Base-by-base conservation (phyloP, 2,329 filamentous ascomycete species). In the Leptosphaerulina australis region DNA sequence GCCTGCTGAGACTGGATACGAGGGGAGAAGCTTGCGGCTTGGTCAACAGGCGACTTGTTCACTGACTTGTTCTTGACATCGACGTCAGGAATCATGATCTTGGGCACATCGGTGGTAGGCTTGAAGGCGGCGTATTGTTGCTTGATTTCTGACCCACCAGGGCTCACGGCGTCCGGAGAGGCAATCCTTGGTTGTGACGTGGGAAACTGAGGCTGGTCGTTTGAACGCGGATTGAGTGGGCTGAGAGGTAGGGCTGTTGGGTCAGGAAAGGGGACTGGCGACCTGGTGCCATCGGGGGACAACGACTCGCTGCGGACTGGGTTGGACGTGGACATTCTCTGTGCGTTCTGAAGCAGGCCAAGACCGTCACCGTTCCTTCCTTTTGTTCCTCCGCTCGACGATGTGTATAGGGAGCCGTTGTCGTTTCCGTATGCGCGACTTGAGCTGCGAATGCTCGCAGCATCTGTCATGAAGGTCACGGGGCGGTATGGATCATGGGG, bases 401-500 rank as follows among this genome's bases (percentile, higher is more conserved):
- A 76, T 14, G 79, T 79, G 61, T 81, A 78, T 56, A 80, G 75
- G 11, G 82, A 84, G 24, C 64, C 71, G 44, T 75, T 76, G 48
- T 77, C 77, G 44, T 59, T 52, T 54, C 62, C 58, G 53, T 59
- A 64, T 7, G 45, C 44, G 37, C 64, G 67, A 43, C 55, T 64
- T 14, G 53, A 53, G 45, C 67, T 69, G 50, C 18, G 77, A 65
- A 71, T 48, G 53, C 70, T 72, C 11, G 58, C 58, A 46, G 55
- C 77, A 28, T 77, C 76, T 48, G 72, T 77, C 50, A 83, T 75
- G 66, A 88, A 87, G 25, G 77, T 75, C 12, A 83, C 81, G 0
- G 79, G 81, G 40, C 90, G 85, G 74, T 97, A 97, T 26, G 91
- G 93, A 71, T 97, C 93, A 63, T 95, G 88, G 44, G 86, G 83